Base-by-base conservation (phyloP, 2,329 filamentous ascomycete species). In the Talaromyces sp. region DNA sequence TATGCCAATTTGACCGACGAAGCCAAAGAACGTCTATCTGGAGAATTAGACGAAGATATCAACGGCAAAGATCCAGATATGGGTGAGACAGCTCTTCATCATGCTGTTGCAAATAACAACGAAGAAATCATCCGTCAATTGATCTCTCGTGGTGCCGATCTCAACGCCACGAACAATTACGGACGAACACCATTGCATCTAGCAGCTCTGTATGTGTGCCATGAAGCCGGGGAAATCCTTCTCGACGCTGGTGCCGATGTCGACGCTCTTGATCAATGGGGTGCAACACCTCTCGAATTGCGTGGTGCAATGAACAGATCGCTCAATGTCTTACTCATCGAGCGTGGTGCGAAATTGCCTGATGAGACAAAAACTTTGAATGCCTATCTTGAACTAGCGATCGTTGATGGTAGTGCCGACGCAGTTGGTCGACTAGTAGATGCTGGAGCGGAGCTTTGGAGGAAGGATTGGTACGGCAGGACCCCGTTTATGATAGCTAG, bases 321-420 rank as follows among this genome's bases (percentile, higher is more conserved):
- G 2, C 31, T 56, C 53, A 38, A 15, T 19, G 31, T 56, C 29
- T 38, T 56, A 25, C 53, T 56, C 5, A 56, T 56, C n/a, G 53
- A 36, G 53, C 53, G 19, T 56, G 53, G 53, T 56, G 53, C 53
- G n/a, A 56, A 56, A 56, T 38, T 56, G 53, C 31, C 53, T n/a
- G 10, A 56, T 36, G 53, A 56, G 5, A 56, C 31, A 22, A 22
- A 15, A 2, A 5, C n/a, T 25, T 25, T 56, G 29, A 56, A 56
- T 36, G 31, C 31, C 10, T 56, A 36, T 8, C 53, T 56, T 15
- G 53, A 56, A 22, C 3, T 56, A 5, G 53, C 53, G 11, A 31
- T 56, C 5, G 19, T 56, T 56, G 5, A 56, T 17, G 53, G 53
- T 22, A 56, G 53, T 38, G 31, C 31, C n/a, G 19, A 22, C 29